Percentiles rank a stretch among this genome's conserved stretches.
Evolutionary conservation across 2,329 filamentous ascomycete genomes (phyloP).

Genomic region (Diplodia corticola): DNA sequence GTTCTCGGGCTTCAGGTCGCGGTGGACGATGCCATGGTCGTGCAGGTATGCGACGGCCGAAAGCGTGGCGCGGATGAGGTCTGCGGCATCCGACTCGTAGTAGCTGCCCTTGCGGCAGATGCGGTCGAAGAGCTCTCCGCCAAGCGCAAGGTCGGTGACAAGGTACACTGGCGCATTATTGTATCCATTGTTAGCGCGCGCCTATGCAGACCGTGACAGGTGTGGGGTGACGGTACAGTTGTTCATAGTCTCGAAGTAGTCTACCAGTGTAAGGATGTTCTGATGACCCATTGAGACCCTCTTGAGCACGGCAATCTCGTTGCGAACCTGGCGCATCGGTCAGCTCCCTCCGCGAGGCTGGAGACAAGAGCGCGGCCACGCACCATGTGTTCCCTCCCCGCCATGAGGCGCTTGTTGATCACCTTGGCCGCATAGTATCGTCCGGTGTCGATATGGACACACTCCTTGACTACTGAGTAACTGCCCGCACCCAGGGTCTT

Average conservation of each 20-base stretch:
- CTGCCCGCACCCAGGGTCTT: constrained; percentile 96
- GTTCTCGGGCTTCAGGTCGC: constrained; percentile 97
- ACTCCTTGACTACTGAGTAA: constrained; percentile 98
- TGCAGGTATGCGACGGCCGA: constrained; percentile 98
- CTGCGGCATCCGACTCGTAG: constrained; percentile 94
- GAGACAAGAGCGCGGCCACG: constrained; percentile 23
- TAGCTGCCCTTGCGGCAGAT: constrained; percentile 99
- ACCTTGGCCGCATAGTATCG: constrained; percentile 99
- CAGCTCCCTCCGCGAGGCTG: background rate
- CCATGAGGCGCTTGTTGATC: constrained; percentile 98
- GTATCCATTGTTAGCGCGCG: background rate
- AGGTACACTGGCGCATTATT: constrained; percentile 69
- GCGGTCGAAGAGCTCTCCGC: constrained; percentile 95
- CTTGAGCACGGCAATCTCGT: constrained; percentile 97
- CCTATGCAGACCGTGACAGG: background rate
- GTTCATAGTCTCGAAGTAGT: constrained; percentile 99
- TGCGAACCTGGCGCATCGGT: constrained; percentile 67
- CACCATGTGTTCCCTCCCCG: constrained; percentile 97
- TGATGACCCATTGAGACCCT: constrained; percentile 98
- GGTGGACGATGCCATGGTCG: constrained; percentile 97
- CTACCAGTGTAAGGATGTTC: constrained; percentile 95
- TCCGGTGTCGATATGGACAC: constrained; percentile 96
- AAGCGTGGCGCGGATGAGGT: constrained; percentile 89
- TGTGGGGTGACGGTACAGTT: constrained; percentile 61
- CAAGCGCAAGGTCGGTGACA: constrained; percentile 92